phyloP scores from a whole-genome alignment of 148 eudicot species.

The Nyssa sinensis region DNA sequence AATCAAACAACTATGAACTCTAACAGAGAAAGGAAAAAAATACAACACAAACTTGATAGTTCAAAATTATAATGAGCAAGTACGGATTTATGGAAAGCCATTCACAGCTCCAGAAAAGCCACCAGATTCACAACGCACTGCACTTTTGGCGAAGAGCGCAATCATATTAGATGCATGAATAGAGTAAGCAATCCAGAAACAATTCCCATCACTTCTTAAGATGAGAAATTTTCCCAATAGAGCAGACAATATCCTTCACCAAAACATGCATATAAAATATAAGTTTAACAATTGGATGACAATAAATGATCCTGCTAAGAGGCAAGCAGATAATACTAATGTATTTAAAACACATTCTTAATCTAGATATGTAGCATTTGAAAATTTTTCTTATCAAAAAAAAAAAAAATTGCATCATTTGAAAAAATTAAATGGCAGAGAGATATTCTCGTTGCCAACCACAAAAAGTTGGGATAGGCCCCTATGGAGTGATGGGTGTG shows the following conservation, averaged over 20 bases:
- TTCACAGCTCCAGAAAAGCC: too few species aligned
- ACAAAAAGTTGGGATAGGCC: not conserved
- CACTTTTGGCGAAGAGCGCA: too few species aligned
- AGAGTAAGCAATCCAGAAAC: too few species aligned
- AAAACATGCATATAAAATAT: too few species aligned
- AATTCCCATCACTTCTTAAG: too few species aligned
- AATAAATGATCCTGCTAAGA: not conserved
- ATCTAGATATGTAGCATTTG: not conserved
- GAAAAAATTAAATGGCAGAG: not conserved
- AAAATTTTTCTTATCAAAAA: too few species aligned
- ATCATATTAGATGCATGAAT: too few species aligned
- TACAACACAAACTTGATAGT: not conserved
- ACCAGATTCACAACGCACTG: too few species aligned
- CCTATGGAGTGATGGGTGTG: not conserved
- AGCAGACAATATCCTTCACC: too few species aligned
- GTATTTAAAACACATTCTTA: not conserved
- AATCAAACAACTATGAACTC: not conserved
- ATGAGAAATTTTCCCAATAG: too few species aligned
- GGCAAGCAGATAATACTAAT: not conserved
- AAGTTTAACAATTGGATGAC: not conserved
- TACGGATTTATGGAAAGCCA: not conserved
- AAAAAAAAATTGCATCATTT: too few species aligned
- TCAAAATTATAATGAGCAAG: slow-evolving; percentile 1
- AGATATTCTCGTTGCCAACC: not conserved
- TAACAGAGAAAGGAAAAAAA: not conserved